Evolutionary conservation across 352 stramenopile species (phyloP), one percentile per base, ranked within the genome.

Genomic region (Phytophthora uliginosa): DNA sequence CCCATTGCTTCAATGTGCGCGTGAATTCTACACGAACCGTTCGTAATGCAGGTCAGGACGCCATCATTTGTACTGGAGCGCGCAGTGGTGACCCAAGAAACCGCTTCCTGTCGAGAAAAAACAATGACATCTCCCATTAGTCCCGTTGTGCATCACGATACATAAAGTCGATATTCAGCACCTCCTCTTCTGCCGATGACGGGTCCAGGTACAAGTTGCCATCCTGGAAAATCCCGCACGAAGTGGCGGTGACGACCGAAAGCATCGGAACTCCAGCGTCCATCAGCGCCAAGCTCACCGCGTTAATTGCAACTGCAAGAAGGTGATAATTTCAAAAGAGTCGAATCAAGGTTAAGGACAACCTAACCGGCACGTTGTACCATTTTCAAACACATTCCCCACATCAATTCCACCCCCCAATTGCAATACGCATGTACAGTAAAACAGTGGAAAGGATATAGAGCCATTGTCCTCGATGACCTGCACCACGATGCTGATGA

Each of bases 401-500:
- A 63, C 40, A 56, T 59, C 7, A 31, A 73, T 2, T 26, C 8
- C 7, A 71, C 38, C 59, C 22, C 33, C 17, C 60, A 52, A 77
- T 26, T 33, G 36, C 45, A 61, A 64, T 59, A 73, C 1, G 66
- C 45, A 83, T 61, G 42, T 53, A 73, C 18, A 58, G 69, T 34
- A 64, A 20, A 55, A 73, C 45, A 54, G 52, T 77, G 28, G 56
- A 77, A 66, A 86, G 73, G 81, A 86, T 86, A 90, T 85, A 45
- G 89, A 93, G 52, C 89, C 89, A 68, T 93, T 84, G 76, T 95
- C 86, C 66, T 96, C 86, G 59, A 96, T 84, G 47, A 96, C 86
- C 83, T 96, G 89, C 33, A 96, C 86, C 33, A 94, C 84, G 70
- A 96, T 89, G 75, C 86, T 93, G 78, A 96, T 94, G 47, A 96